Conservation (phyloP, 305 asterid genomes). For the Solanum hybrid region DNA sequence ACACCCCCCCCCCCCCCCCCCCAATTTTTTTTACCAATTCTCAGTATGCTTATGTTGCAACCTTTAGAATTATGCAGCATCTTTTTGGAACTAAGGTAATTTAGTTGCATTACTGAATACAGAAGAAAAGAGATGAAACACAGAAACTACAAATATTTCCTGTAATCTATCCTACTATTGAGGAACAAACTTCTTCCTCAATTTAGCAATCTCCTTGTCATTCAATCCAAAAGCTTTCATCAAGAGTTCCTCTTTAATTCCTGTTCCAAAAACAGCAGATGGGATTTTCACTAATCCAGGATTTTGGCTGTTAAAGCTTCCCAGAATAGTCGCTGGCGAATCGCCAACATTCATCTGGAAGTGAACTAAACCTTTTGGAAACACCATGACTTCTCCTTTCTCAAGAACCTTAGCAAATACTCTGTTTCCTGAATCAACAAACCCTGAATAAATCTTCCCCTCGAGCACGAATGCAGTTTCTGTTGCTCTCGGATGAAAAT, state of each 20-base stretch:
- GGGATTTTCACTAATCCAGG: constrained; percentile 67
- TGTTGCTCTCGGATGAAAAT: constrained; percentile 74
- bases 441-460: constrained; percentile 66
- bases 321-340: constrained; percentile 44
- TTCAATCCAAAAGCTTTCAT: constrained; percentile 66
- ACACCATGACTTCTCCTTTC: constrained; percentile 79
- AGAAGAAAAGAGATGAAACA: neutral
- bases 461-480: constrained; percentile 63
- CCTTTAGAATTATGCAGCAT: neutral
- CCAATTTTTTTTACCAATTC: neutral
- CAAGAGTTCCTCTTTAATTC: constrained; percentile 44
- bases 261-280: constrained; percentile 59
- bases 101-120: neutral
- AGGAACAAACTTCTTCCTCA: constrained; percentile 49
- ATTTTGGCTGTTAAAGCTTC: constrained; percentile 70
- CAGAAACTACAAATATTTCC: neutral
- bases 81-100: neutral
- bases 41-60: neutral
- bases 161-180: neutral
- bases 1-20: too few relatives aligned
- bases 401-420: constrained; percentile 62
- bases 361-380: constrained; percentile 63
- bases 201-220: constrained; percentile 42
- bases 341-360: constrained; percentile 74
- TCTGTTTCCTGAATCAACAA: constrained; percentile 47